A percentile compares a stretch with the other conserved stretches of the same genome.
Evolutionary conservation across 345 rosid genomes (phyloP).

Genomic region (Aquilaria yunnanensis): DNA sequence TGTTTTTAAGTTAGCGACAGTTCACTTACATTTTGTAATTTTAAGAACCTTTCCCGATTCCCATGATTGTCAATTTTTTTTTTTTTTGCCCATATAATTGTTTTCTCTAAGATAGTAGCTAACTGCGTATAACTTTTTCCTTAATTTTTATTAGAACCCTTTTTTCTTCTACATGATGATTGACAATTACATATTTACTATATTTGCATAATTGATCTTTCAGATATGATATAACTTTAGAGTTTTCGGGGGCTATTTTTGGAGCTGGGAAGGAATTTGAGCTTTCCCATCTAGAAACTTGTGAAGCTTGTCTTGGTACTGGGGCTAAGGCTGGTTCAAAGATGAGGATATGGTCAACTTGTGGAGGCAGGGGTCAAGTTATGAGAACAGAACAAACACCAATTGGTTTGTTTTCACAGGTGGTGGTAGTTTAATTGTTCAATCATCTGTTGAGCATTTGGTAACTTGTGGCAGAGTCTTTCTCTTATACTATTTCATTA

Average conservation of each 20-base stretch:
- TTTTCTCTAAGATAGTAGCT: no score
- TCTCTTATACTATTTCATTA: no score
- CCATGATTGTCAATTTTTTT: not conserved
- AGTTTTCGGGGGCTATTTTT: slow-evolving; percentile 78
- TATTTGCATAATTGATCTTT: slow-evolving; percentile 10
- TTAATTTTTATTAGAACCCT: no score
- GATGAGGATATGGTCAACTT: slow-evolving; percentile 89
- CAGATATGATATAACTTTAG: slow-evolving; percentile 80
- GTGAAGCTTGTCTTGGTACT: slow-evolving; percentile 77
- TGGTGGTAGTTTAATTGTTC: slow-evolving; percentile 14
- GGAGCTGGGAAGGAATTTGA: slow-evolving; percentile 91
- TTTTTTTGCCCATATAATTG: no score
- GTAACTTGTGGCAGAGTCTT: no score
- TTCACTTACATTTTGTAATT: no score
- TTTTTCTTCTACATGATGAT: no score
- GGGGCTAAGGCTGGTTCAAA: slow-evolving; percentile 93
- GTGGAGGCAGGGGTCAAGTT: slow-evolving; percentile 99
- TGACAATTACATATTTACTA: not conserved
- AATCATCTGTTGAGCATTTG: no score
- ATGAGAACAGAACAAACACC: slow-evolving; percentile 98
- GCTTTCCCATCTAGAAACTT: slow-evolving; percentile 93
- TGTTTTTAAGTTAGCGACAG: no score
- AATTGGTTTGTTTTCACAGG: slow-evolving; percentile 97
- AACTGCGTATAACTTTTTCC: no score
- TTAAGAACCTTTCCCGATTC: not conserved